phyloP scores from a whole-genome alignment of 805 yeast species.

The Kodamaea lidongshanica region DNA sequence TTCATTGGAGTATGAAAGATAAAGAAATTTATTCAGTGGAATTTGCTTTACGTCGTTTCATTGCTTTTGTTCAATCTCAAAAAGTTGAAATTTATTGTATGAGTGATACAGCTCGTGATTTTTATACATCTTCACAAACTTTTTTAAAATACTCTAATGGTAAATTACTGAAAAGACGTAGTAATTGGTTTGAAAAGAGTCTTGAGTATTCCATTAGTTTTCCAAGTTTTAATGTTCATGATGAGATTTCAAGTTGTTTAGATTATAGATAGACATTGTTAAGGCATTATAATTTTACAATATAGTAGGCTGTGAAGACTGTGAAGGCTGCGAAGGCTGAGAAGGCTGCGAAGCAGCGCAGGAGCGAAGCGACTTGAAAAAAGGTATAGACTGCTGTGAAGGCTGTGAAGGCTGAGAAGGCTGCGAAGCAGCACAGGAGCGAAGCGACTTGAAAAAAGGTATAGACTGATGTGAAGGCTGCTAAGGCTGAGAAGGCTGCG shows the following conservation, averaged over 20 bases:
- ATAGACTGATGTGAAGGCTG: no score
- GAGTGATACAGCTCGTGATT: neutral
- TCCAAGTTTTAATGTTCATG: neutral
- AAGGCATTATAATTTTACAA: no score
- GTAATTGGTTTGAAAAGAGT: conserved; percentile 2
- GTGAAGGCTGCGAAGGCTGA: no score
- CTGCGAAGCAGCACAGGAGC: no score
- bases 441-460: no score
- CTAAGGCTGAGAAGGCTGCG: no score
- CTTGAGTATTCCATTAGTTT: conserved; percentile 1
- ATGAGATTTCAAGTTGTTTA: neutral
- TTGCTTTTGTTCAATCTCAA: neutral
- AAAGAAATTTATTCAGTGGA: conserved; percentile 1
- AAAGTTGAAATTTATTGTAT: conserved; percentile 1
- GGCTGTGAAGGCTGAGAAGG: no score
- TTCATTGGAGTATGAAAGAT: neutral
- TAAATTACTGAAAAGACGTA: neutral
- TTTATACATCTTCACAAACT: neutral
- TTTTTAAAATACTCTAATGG: neutral
- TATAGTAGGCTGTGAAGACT: no score
- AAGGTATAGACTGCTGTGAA: no score
- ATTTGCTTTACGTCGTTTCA: conserved; percentile 1
- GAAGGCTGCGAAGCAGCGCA: no score
- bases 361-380: no score
- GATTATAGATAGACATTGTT: no score